A percentile compares a stretch with the other conserved stretches of the same genome.
These are phyloP conservation scores for Xylaria sp. DNA, from an alignment of 2,329 filamentous ascomycete species.

Conservation along the genomic window DNA sequence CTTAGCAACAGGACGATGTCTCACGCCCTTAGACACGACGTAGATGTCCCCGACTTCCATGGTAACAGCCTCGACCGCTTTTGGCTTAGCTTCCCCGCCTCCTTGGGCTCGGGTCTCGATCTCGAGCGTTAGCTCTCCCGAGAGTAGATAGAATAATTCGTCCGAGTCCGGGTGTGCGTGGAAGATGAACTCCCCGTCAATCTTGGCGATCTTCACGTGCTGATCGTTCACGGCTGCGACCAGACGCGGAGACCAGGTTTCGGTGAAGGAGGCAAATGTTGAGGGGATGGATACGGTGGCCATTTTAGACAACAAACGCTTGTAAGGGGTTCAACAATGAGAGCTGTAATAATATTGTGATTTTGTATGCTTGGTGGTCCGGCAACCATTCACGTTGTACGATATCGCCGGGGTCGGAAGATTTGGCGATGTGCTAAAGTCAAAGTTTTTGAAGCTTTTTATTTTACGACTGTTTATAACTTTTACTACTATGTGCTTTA, in stretches of 20 bases:
- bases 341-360: neutral
- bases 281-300: conserved; percentile 23
- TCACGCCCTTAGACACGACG: conserved; percentile 19
- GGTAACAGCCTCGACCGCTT: conserved; percentile 14
- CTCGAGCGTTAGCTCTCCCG: conserved; percentile 28
- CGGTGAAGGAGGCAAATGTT: conserved; percentile 28
- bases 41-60: conserved; percentile 28
- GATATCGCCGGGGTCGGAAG: neutral
- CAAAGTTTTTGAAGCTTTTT: neutral
- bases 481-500: neutral
- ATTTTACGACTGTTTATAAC: neutral
- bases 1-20: conserved; percentile 25
- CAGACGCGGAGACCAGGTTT: conserved; percentile 28
- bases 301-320: conserved; percentile 7
- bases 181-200: conserved; percentile 25
- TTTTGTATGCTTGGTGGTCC: neutral
- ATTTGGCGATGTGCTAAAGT: neutral
- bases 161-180: conserved; percentile 27
- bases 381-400: neutral
- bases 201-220: conserved; percentile 28
- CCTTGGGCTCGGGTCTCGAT: neutral
- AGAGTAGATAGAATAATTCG: conserved; percentile 29
- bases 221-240: conserved; percentile 30
- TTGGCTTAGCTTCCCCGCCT: neutral
- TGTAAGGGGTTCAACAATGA: too few relatives aligned